phyloP scores from a whole-genome alignment of 1,139 yeast species.

The Pichia sp. region DNA sequence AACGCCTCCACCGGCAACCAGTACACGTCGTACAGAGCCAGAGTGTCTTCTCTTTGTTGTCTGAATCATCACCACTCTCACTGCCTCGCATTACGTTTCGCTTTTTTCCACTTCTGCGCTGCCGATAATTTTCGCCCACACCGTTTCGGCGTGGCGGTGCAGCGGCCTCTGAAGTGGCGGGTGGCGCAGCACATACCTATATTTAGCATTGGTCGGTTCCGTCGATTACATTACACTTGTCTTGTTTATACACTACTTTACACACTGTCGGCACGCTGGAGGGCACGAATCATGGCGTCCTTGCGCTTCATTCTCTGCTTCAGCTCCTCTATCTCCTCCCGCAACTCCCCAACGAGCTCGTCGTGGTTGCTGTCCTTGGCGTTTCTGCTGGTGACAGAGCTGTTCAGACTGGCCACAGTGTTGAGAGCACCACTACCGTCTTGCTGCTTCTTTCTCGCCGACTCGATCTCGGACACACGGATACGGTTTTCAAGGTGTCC shows the following conservation, averaged over 20 bases:
- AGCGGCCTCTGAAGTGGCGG: too few species aligned
- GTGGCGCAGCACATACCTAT: too few species aligned
- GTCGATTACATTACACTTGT: too few species aligned
- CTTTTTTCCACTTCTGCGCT: too few species aligned
- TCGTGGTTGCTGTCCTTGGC: constrained; percentile 19
- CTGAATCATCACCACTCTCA: neutral
- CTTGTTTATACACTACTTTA: neutral
- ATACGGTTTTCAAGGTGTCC: constrained; percentile 60
- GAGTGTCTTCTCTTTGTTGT: too few species aligned
- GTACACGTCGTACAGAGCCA: too few species aligned
- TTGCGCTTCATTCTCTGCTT: constrained; percentile 62
- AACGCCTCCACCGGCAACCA: too few species aligned
- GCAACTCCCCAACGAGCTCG: constrained; percentile 51
- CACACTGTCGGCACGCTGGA: constrained; percentile 41
- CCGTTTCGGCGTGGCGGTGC: too few species aligned
- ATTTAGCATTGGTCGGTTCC: too few species aligned
- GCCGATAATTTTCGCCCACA: too few species aligned
- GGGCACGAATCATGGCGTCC: constrained; percentile 75
- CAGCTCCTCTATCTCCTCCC: constrained; percentile 67
- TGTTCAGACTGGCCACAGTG: constrained; percentile 3
- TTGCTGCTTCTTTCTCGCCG: constrained; percentile 9
- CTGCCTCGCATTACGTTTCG: too few species aligned
- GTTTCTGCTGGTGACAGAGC: neutral
- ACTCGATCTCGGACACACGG: constrained; percentile 35
- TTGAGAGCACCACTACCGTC: neutral